Base-by-base conservation (phyloP, 257 asterid genomes). In the Solanum acaule region DNA sequence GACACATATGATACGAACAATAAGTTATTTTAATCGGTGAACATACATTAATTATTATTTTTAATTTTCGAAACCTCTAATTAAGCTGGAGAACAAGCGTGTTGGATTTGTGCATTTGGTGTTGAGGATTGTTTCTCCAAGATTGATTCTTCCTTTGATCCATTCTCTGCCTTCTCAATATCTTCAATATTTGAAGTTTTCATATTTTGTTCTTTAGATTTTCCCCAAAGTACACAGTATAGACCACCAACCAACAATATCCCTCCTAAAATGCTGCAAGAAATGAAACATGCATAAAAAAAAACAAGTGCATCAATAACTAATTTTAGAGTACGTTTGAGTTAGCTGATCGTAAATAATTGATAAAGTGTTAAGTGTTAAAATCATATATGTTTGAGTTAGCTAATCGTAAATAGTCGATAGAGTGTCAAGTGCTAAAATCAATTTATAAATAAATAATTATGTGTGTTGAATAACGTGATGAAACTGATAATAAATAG, bases 141-240 rank as follows among this genome's bases (percentile, higher is more conserved):
- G 15, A 33, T 40, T n/a, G 79, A 67, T 78, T 89, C 87, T 33
- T 12, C 81, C 23, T 70, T 90, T 37, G 85, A 63, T 85, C 44
- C 90, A 87, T 71, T 79, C 75, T 88, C 73, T 23, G 89, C 91
- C 79, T 94, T 92, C 87, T 94, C 95, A 73, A 22, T 87, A 85
- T 93, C 94, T 86, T 42, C 79, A 23, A 18, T 87, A 78, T 78
- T 75, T 18, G 90, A 84, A 63, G 79, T 85, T 73, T 85, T 92
- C 44, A 85, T 89, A 46, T 88, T 91, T 71, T 93, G 93, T 90
- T 96, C 99, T 89, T 89, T 92, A 1, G 86, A 92, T 93, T 96
- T 95, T 75, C 98, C 99, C 98, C 98, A 96, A 14, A 95, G 83
- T 70, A 95, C 98, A 87, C 91, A 90, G 67, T 96, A 96, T 33